Conservation (phyloP, 2,329 filamentous ascomycete genomes). For the Herpotrichia juniperi region DNA sequence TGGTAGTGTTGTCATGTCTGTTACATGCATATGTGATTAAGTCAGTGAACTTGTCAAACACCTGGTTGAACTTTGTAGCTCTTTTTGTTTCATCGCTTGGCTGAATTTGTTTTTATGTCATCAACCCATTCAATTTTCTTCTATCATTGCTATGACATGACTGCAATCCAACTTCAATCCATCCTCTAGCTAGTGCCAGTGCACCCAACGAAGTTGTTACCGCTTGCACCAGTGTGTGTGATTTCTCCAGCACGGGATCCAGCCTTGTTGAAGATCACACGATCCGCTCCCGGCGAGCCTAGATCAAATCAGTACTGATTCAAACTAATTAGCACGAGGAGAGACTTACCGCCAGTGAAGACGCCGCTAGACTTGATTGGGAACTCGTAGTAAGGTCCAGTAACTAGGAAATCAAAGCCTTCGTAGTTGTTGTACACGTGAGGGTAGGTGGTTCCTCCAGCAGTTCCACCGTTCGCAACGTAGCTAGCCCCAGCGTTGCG, state of each 20-base stretch:
- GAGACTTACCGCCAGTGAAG: slow-evolving; percentile 61
- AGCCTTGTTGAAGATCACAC: slow-evolving; percentile 66
- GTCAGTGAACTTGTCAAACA: no score
- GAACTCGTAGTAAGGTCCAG: slow-evolving; percentile 68
- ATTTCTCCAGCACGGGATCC: slow-evolving; percentile 68
- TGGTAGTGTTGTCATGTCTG: no score
- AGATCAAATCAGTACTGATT: not conserved
- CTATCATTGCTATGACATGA: no score
- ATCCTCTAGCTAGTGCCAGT: no score
- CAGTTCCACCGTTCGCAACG: slow-evolving; percentile 49
- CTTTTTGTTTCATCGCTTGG: no score
- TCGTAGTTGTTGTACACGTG: slow-evolving; percentile 68
- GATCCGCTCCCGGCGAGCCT: slow-evolving; percentile 70
- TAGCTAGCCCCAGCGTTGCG: slow-evolving; percentile 59
- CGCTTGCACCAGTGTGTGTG: slow-evolving; percentile 72
- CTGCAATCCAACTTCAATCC: no score
- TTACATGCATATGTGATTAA: no score
- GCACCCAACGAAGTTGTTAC: slow-evolving; percentile 72
- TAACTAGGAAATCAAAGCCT: slow-evolving; percentile 64
- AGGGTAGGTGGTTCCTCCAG: slow-evolving; percentile 57
- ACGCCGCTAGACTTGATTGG: slow-evolving; percentile 59
- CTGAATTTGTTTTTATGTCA: no score
- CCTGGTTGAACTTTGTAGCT: no score
- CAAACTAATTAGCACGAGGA: not conserved
- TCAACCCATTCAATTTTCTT: no score